phyloP scores from a whole-genome alignment of 108 stramenopile genomes.

The Nitzschia sp. region DNA sequence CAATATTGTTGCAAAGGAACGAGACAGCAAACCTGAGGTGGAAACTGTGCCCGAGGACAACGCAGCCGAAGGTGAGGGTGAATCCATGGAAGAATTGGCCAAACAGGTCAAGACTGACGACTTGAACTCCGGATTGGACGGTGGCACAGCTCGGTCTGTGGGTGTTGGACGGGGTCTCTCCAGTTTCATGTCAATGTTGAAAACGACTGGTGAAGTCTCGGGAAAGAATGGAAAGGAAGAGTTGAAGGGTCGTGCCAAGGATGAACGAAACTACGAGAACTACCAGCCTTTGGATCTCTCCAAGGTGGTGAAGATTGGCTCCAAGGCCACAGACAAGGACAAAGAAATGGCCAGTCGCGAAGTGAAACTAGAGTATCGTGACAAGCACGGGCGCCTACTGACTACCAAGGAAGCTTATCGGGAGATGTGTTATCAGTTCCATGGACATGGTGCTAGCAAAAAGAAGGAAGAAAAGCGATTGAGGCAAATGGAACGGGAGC shows the following conservation, averaged over 20 bases:
- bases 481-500: constrained; percentile 76
- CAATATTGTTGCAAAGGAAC: not conserved
- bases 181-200: constrained; percentile 74
- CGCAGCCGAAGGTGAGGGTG: constrained; percentile 37
- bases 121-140: constrained; percentile 45
- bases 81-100: constrained; percentile 69
- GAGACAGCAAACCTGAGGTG: not conserved
- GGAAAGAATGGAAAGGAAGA: constrained; percentile 71
- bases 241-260: constrained; percentile 83
- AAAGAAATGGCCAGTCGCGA: constrained; percentile 74
- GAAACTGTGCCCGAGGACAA: constrained; percentile 12
- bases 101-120: constrained; percentile 60
- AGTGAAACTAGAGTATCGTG: constrained; percentile 95
- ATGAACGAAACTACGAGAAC: constrained; percentile 87
- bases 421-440: constrained; percentile 95
- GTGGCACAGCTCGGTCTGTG: constrained; percentile 49
- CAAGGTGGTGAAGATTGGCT: constrained; percentile 74
- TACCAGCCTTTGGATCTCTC: constrained; percentile 73
- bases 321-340: constrained; percentile 75
- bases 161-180: constrained; percentile 79
- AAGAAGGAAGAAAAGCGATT: constrained; percentile 91
- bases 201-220: constrained; percentile 80
- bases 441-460: constrained; percentile 92
- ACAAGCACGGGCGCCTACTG: constrained; percentile 89
- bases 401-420: constrained; percentile 96